Conservation (phyloP, 2,329 filamentous ascomycete species). For the Fusarium udum region DNA sequence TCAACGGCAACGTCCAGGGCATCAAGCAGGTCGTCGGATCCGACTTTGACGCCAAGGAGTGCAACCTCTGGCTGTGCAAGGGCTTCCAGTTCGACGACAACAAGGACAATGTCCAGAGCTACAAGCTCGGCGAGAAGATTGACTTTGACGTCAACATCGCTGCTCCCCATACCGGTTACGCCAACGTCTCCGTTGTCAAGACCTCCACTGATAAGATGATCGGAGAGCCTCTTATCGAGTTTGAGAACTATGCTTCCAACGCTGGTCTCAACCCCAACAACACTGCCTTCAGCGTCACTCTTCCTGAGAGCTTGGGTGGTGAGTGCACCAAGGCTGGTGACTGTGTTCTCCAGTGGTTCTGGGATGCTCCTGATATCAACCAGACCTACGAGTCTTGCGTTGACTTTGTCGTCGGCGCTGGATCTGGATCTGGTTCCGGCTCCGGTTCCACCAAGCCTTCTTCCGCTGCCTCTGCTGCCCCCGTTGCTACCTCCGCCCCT, state of each 20-base stretch:
- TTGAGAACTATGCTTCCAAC: slow-evolving; percentile 64
- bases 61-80: slow-evolving; percentile 59
- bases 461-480: slow-evolving; percentile 9
- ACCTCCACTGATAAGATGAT: slow-evolving; percentile 62
- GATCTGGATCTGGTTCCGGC: neutral
- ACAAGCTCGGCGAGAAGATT: slow-evolving; percentile 54
- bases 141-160: slow-evolving; percentile 53
- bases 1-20: slow-evolving; percentile 52
- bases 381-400: slow-evolving; percentile 73
- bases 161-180: slow-evolving; percentile 57
- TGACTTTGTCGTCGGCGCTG: slow-evolving; percentile 57
- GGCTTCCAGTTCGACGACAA: slow-evolving; percentile 59
- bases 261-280: slow-evolving; percentile 53
- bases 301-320: slow-evolving; percentile 57
- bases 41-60: slow-evolving; percentile 38
- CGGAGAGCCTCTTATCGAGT: slow-evolving; percentile 62
- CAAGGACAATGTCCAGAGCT: slow-evolving; percentile 53
- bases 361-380: slow-evolving; percentile 63
- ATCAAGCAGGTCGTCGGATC: slow-evolving; percentile 46
- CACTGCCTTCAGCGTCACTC: slow-evolving; percentile 62
- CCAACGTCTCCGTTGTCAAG: slow-evolving; percentile 68
- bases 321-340: slow-evolving; percentile 60
- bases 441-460: slow-evolving; percentile 12
- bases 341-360: slow-evolving; percentile 69
- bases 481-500: slow-evolving; percentile 5